phyloP scores from a whole-genome alignment of 768 basidiomycete species.

The Chlorophyllum brunneum region DNA sequence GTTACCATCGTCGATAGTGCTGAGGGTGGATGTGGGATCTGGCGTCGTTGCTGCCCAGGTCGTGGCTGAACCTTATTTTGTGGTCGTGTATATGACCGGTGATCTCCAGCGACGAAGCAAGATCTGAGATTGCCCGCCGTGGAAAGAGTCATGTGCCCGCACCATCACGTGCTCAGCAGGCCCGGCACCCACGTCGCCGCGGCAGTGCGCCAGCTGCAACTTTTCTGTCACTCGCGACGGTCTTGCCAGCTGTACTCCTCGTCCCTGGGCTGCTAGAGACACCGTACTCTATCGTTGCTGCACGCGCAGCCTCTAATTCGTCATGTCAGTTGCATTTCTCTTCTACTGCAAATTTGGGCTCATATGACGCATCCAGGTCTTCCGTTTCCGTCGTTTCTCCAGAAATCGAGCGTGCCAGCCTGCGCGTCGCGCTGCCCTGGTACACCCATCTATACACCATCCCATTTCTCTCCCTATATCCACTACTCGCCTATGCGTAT shows the following conservation, averaged over 20 bases:
- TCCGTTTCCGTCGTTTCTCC: constrained; percentile 54
- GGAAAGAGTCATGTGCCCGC: no score
- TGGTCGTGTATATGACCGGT: constrained; percentile 23
- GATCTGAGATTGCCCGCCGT: constrained; percentile 1
- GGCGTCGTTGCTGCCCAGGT: constrained; percentile 10
- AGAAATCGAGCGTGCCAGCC: constrained; percentile 64
- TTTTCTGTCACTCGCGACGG: no score
- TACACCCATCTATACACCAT: constrained; percentile 68
- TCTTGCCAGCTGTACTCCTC: neutral
- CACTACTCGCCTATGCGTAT: constrained; percentile 86
- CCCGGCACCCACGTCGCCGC: constrained; percentile 9
- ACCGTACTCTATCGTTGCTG: constrained; percentile 7
- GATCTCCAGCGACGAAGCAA: constrained; percentile 16
- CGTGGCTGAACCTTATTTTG: constrained; percentile 36
- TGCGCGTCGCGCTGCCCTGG: constrained; percentile 67
- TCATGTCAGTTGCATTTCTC: constrained; percentile 11
- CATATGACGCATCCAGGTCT: constrained; percentile 28
- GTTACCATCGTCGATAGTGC: constrained; percentile 41
- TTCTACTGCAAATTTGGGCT: neutral
- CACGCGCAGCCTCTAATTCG: constrained; percentile 8
- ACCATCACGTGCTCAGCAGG: constrained; percentile 7
- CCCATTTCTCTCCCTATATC: constrained; percentile 80
- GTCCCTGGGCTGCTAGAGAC: neutral
- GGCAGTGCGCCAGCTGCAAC: neutral
- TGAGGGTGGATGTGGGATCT: constrained; percentile 24